Conservation (phyloP, 495 filamentous ascomycete species). For the Penicillium robsamsonii region DNA sequence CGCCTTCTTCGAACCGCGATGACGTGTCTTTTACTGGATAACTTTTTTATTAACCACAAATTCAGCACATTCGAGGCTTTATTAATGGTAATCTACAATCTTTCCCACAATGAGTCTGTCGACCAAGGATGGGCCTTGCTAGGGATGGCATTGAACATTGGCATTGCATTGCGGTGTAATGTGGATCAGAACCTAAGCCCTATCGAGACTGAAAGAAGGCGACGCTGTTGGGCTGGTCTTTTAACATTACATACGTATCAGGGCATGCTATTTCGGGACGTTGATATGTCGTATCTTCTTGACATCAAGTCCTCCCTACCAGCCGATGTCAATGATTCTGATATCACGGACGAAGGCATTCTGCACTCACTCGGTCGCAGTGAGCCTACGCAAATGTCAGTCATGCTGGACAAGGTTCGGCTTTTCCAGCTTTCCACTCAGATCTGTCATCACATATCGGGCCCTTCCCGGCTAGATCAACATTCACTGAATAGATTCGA, state of each 20-base stretch:
- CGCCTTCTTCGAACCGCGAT: slow-evolving; percentile 9
- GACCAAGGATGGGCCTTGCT: slow-evolving; percentile 22
- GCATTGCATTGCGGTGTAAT: slow-evolving; percentile 19
- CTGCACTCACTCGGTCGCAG: slow-evolving; percentile 8
- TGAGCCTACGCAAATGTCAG: slow-evolving; percentile 25
- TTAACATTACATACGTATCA: slow-evolving; percentile 24
- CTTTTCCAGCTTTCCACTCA: slow-evolving; percentile 19
- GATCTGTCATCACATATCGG: slow-evolving; percentile 19
- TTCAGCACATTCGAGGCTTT: slow-evolving; percentile 22
- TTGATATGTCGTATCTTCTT: slow-evolving; percentile 22
- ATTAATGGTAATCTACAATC: slow-evolving; percentile 19
- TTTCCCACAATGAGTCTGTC: slow-evolving; percentile 19
- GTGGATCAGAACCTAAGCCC: slow-evolving; percentile 1
- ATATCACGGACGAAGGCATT: slow-evolving; percentile 15
- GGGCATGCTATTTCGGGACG: slow-evolving; percentile 20
- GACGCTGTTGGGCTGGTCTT: slow-evolving; percentile 27
- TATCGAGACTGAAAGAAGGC: slow-evolving; percentile 17
- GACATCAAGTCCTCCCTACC: slow-evolving; percentile 12
- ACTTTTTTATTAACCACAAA: slow-evolving; percentile 15
- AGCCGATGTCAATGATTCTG: slow-evolving; percentile 20
- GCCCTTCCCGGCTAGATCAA: slow-evolving; percentile 2
- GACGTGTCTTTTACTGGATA: slow-evolving; percentile 13
- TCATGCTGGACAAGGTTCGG: slow-evolving; percentile 21
- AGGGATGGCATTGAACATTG: slow-evolving; percentile 23
- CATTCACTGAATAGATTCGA: slow-evolving; percentile 6